Evolutionary conservation across 768 basidiomycete genomes (phyloP).

Genomic region (Trametes elegans): DNA sequence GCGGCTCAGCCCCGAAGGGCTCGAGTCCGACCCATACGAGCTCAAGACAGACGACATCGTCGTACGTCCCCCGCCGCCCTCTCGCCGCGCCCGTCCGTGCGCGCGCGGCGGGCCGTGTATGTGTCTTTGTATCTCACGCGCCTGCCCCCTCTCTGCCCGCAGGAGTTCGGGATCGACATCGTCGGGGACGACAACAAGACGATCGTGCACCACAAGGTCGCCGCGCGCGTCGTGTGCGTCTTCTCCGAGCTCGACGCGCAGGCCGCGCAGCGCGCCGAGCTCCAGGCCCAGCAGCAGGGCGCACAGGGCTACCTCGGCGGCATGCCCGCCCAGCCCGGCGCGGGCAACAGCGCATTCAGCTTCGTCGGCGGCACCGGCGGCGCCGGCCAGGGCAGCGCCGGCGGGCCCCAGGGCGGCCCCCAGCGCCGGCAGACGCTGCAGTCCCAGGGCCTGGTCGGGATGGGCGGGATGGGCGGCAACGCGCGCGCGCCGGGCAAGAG

Average conservation of each 20-base stretch:
- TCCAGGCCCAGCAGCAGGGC: too few species aligned
- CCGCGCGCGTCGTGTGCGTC: constrained; percentile 89
- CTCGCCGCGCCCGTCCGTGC: constrained; percentile 3
- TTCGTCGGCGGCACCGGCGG: constrained; percentile 40
- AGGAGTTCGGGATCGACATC: constrained; percentile 99
- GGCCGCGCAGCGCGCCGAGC: constrained; percentile 68
- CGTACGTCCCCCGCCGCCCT: constrained; percentile 52
- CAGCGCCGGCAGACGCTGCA: constrained; percentile 58
- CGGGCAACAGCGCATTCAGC: constrained; percentile 43
- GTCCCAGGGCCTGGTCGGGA: constrained; percentile 60
- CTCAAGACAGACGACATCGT: constrained; percentile 95
- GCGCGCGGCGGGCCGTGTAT: constrained; percentile 6
- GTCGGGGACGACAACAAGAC: constrained; percentile 98
- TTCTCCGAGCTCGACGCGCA: constrained; percentile 84
- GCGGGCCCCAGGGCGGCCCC: constrained; percentile 30
- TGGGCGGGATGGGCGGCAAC: constrained; percentile 76
- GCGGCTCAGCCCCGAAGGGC: constrained; percentile 82
- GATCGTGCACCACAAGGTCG: constrained; percentile 97
- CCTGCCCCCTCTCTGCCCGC: background rate
- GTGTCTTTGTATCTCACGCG: background rate
- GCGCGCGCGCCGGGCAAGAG: constrained; percentile 77
- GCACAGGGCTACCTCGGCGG: constrained; percentile 28
- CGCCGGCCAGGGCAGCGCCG: constrained; percentile 31
- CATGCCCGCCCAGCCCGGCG: constrained; percentile 32
- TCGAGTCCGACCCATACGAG: constrained; percentile 91